A percentile compares a stretch with the other conserved stretches of the same genome.
Evolutionary conservation across 2,329 filamentous ascomycete species (phyloP).

Genomic region (Sporothrix inflata): DNA sequence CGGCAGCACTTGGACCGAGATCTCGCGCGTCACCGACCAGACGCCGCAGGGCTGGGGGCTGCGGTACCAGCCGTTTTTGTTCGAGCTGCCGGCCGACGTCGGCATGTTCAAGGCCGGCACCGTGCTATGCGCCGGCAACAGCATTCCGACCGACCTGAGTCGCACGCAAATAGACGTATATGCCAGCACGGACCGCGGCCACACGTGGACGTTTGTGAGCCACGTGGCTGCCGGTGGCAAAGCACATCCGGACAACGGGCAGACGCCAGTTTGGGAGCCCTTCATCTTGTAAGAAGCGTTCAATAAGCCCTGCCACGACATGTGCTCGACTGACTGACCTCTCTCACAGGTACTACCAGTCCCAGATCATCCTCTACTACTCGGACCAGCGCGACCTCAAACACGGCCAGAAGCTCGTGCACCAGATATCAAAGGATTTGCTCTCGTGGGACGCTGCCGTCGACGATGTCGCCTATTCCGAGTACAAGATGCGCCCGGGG

Average conservation of each 20-base stretch:
- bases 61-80: conserved; percentile 71
- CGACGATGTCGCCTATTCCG: conserved; percentile 62
- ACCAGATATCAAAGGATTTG: conserved; percentile 64
- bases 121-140: conserved; percentile 63
- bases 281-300: conserved; percentile 53
- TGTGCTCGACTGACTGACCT: background rate
- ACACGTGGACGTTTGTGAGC: conserved; percentile 69
- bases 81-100: conserved; percentile 61
- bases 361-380: conserved; percentile 68
- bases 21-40: conserved; percentile 65
- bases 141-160: conserved; percentile 59
- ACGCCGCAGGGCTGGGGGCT: conserved; percentile 64
- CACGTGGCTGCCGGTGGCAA: conserved; percentile 67
- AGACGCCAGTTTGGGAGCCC: conserved; percentile 74
- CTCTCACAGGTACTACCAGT: conserved; percentile 50
- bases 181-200: conserved; percentile 62
- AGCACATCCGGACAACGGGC: conserved; percentile 64
- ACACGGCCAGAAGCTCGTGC: conserved; percentile 69
- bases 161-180: conserved; percentile 71
- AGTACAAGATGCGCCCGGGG: conserved; percentile 66
- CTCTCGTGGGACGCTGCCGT: conserved; percentile 62
- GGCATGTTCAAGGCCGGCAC: conserved; percentile 65
- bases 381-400: conserved; percentile 69
- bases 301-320: background rate
- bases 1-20: conserved; percentile 64